Base-by-base conservation (phyloP, 306 rosid species). In the Abrus precatorius region DNA sequence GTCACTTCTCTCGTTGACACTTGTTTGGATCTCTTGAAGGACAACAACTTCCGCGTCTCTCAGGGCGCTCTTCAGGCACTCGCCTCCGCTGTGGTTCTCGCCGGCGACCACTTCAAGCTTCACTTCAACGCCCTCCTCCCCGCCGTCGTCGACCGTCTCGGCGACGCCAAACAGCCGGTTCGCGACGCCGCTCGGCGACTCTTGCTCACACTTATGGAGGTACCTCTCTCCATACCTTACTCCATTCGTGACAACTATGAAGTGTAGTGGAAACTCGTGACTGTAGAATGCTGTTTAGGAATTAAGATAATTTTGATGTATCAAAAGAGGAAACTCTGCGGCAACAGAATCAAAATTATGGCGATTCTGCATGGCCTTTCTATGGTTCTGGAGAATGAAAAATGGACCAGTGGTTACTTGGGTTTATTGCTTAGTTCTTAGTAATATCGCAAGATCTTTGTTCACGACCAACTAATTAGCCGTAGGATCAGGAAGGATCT, bases 141-240 rank as follows among this genome's bases (percentile, higher is more conserved):
- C 6, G 97, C 99, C 49, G 91, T 87, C 27, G 99, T 96, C 41
- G 97, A 96, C 76, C 98, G 99, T 9, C 85, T 96, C 27, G 99
- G 99, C n/a, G 99, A 96, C 67, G 89, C 90, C 11, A 96, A 96
- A 20, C 99, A 96, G 85, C 98, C 99, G 0, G 99, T 96, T 2
- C 95, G 99, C 29, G 99, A 96, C 54, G 98, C 99, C 14, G 97
- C 99, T 0, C 75, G 99, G 41, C 86, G 99, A 10, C 93, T 96
- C 68, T 56, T 96, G 82, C 98, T 96, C 76, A 96, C 99, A 47
- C 97, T 96, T 73, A 96, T 96, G 99, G 97, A 96, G 98, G 99
- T 82, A 69, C 50, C 41, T 45, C 1, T 12, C 20, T 47, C 9
- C n/a, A 0, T 36, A 69, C 6, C 30, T 20, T 9, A 44, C 73